Percentiles rank a stretch among this genome's conserved stretches.
Conservation (phyloP, 2,329 filamentous ascomycete genomes). For the Exophiala spinifera region DNA sequence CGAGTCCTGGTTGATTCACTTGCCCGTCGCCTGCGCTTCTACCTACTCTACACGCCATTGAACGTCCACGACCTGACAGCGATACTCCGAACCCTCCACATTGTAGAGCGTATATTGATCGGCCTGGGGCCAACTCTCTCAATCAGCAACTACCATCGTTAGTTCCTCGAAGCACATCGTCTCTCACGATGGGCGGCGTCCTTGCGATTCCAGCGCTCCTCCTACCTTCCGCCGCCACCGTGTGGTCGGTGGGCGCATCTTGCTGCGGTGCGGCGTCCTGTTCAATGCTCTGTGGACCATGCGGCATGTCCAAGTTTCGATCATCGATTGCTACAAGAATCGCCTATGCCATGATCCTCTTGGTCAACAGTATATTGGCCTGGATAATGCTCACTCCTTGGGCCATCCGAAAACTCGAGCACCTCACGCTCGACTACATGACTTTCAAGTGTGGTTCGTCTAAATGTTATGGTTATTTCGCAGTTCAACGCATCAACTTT, state of each 20-base stretch:
- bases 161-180: too few species aligned
- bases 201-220: slow-evolving; percentile 87
- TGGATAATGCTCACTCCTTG: slow-evolving; percentile 99
- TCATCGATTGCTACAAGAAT: slow-evolving; percentile 98
- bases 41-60: not conserved
- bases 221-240: slow-evolving; percentile 78
- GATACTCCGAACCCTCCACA: not conserved
- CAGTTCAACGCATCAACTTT: slow-evolving; percentile 97
- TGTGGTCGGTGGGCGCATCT: slow-evolving; percentile 76
- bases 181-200: slow-evolving; percentile 73
- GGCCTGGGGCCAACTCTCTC: not conserved
- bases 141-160: not conserved
- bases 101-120: not conserved
- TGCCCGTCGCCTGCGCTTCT: slow-evolving; percentile 7
- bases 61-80: not conserved
- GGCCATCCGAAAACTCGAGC: slow-evolving; percentile 93
- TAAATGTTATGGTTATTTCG: slow-evolving; percentile 91
- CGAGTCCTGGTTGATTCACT: not conserved
- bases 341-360: slow-evolving; percentile 88
- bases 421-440: slow-evolving; percentile 91
- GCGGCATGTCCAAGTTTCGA: slow-evolving; percentile 95
- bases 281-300: slow-evolving; percentile 91
- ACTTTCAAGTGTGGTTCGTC: slow-evolving; percentile 81
- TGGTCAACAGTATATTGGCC: slow-evolving; percentile 92
- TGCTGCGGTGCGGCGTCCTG: slow-evolving; percentile 97